Percentiles rank a stretch among this genome's conserved stretches.
Evolutionary conservation across 306 rosid genomes (phyloP).

Genomic region (Comarum palustre): DNA sequence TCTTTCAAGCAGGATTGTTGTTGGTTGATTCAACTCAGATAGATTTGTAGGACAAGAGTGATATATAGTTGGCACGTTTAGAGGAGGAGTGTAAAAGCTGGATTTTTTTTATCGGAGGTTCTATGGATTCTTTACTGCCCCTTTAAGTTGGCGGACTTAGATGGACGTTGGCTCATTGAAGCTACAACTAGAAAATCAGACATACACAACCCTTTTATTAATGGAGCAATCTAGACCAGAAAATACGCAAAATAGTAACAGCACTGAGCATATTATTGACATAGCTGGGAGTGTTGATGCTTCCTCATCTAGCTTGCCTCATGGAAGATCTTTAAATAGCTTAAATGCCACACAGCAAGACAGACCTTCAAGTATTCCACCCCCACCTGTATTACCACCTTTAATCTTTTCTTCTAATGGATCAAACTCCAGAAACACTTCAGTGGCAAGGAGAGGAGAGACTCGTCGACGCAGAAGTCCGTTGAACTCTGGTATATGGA

Average conservation of each 20-base stretch:
- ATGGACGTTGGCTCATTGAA: slow-evolving; percentile 55
- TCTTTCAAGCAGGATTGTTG: slow-evolving; percentile 32
- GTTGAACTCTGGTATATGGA: slow-evolving; percentile 86
- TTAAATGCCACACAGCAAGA: slow-evolving; percentile 41
- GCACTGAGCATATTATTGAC: slow-evolving; percentile 56
- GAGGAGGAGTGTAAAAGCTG: slow-evolving; percentile 20
- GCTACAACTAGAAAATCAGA: slow-evolving; percentile 45
- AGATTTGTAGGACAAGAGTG: slow-evolving; percentile 16
- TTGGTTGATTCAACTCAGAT: slow-evolving; percentile 16
- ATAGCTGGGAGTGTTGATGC: slow-evolving; percentile 47
- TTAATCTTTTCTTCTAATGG: slow-evolving; percentile 45
- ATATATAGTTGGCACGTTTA: slow-evolving; percentile 22
- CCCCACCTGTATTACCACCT: slow-evolving; percentile 39
- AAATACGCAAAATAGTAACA: slow-evolving; percentile 6
- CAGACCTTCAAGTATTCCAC: slow-evolving; percentile 37
- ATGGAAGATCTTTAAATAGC: slow-evolving; percentile 44
- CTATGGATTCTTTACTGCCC: slow-evolving; percentile 36
- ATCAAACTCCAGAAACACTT: slow-evolving; percentile 61
- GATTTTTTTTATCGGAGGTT: slow-evolving; percentile 22
- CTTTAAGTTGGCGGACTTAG: slow-evolving; percentile 45
- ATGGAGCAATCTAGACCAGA: slow-evolving; percentile 58
- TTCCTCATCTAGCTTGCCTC: slow-evolving; percentile 52
- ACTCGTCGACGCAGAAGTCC: slow-evolving; percentile 79
- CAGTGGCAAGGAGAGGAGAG: slow-evolving; percentile 64
- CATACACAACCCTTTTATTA: slow-evolving; percentile 36